These are phyloP conservation scores for Erythrobasidium hasegawianum DNA, from an alignment of 1,284 basidiomycete genomes.

Conservation along the genomic window DNA sequence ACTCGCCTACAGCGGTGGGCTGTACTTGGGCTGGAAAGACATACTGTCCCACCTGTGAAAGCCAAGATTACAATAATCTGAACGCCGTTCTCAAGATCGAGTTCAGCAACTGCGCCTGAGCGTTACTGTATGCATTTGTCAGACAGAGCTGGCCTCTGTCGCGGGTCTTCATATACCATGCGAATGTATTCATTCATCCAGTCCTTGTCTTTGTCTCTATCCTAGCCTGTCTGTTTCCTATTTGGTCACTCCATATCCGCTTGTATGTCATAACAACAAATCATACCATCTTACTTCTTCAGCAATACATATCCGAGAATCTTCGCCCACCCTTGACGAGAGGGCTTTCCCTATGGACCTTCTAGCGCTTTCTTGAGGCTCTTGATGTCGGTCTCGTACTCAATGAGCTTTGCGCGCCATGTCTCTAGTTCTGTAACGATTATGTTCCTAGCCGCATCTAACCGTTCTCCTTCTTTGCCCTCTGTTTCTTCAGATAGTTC, in stretches of 20 bases:
- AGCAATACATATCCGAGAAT: no score
- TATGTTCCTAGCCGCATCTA: slow-evolving; percentile 71
- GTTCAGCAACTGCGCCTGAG: neutral
- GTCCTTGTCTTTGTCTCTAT: no score
- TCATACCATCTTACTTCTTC: no score
- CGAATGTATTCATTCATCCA: no score
- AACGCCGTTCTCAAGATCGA: neutral
- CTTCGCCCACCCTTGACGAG: no score
- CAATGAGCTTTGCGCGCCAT: slow-evolving; percentile 46
- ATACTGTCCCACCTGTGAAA: neutral
- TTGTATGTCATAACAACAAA: no score
- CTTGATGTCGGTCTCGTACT: slow-evolving; percentile 46
- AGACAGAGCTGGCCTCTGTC: no score
- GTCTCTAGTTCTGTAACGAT: slow-evolving; percentile 53
- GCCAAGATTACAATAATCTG: neutral
- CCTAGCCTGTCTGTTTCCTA: no score
- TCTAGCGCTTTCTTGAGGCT: slow-evolving; percentile 25
- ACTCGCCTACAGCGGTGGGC: neutral
- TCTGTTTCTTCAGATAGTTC: slow-evolving; percentile 81
- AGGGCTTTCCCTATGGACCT: no score
- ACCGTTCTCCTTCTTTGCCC: slow-evolving; percentile 71
- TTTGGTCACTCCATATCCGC: no score
- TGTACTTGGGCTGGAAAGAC: neutral
- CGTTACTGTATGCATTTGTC: no score
- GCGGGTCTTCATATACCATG: no score